Conservation (phyloP, 2,329 filamentous ascomycete genomes). For the Pseudogymnoascus sp. region DNA sequence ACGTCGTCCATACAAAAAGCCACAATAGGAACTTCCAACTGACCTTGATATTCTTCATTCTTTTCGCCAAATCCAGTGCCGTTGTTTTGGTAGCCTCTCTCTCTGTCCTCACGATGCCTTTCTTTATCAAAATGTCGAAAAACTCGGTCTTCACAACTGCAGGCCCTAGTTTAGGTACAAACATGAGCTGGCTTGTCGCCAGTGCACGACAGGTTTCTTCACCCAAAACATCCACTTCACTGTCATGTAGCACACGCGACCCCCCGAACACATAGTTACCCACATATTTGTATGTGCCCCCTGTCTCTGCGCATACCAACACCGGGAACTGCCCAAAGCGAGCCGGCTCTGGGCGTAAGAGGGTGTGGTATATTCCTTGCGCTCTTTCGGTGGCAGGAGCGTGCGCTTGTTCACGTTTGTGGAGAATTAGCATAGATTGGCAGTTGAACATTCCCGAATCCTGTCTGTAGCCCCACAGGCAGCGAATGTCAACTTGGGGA, state of each 20-base stretch:
- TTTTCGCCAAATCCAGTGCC: neutral
- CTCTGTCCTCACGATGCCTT: neutral
- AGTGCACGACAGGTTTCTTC: neutral
- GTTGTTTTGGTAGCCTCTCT: neutral
- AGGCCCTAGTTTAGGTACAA: neutral
- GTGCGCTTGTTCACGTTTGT: neutral
- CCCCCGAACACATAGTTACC: neutral
- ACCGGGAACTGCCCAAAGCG: neutral
- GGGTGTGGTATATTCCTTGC: neutral
- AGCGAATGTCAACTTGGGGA: neutral
- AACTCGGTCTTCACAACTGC: neutral
- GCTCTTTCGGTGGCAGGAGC: neutral
- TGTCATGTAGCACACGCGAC: neutral
- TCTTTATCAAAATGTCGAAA: neutral
- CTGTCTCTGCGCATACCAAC: neutral
- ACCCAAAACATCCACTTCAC: neutral
- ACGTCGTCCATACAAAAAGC: neutral
- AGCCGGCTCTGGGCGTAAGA: neutral
- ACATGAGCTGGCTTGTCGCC: neutral
- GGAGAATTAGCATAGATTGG: neutral
- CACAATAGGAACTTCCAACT: neutral
- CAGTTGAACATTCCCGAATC: neutral
- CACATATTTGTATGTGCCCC: neutral
- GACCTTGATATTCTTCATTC: neutral
- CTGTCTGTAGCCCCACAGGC: neutral